phyloP scores from a whole-genome alignment of 2,329 filamentous ascomycete species.

The Periconia sp. region DNA sequence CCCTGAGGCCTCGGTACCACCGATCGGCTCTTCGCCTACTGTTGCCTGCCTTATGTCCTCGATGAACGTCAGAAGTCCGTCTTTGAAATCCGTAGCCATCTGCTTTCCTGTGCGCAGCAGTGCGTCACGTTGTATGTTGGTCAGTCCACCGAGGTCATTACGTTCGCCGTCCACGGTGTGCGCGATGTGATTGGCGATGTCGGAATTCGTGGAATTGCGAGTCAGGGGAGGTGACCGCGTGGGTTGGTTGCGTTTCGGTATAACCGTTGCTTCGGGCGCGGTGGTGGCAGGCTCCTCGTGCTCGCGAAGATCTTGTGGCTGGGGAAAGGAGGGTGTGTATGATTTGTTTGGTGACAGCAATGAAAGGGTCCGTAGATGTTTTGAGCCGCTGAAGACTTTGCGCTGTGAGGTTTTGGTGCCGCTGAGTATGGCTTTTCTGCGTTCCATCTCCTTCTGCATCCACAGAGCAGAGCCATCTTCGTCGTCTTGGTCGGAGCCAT shows the following conservation, averaged over 20 bases:
- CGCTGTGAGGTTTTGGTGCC: constrained; percentile 52
- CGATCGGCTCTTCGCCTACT: constrained; percentile 74
- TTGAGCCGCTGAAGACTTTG: constrained; percentile 64
- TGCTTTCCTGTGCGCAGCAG: constrained; percentile 61
- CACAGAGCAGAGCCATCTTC: constrained; percentile 48
- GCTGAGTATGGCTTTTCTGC: constrained; percentile 67
- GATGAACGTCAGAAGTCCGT: constrained; percentile 90
- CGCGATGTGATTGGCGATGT: constrained; percentile 30
- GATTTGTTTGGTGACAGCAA: constrained; percentile 68
- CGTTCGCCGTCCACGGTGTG: constrained; percentile 28
- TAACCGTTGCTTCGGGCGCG: constrained; percentile 1
- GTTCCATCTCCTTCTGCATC: constrained; percentile 66
- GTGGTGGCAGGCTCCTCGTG: constrained; percentile 16
- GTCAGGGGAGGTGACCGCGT: constrained; percentile 14
- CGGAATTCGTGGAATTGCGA: constrained; percentile 35
- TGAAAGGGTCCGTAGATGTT: constrained; percentile 70
- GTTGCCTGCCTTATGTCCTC: constrained; percentile 95
- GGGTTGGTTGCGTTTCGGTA: constrained; percentile 4
- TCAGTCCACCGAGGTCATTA: constrained; percentile 32
- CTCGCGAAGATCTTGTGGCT: constrained; percentile 40
- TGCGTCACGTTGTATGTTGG: constrained; percentile 39
- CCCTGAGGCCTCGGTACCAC: constrained; percentile 37
- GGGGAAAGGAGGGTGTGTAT: constrained; percentile 40
- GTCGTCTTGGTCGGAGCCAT: constrained; percentile 40
- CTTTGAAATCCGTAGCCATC: constrained; percentile 84